Evolutionary conservation across 2,329 filamentous ascomycete species (phyloP).

Genomic region (Aspergillus aculeatus): DNA sequence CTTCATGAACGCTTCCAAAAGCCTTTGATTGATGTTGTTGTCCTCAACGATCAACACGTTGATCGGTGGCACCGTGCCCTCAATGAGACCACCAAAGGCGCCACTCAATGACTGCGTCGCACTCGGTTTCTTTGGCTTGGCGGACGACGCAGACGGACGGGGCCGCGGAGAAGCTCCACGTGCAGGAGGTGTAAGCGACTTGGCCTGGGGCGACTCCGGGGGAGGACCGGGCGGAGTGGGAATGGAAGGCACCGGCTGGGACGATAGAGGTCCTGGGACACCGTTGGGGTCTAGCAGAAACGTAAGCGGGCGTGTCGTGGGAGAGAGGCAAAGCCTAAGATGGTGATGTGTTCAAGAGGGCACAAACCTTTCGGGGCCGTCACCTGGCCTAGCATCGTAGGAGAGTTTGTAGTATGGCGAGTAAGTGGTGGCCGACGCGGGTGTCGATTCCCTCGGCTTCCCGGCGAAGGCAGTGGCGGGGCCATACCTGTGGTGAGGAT

Average conservation of each 20-base stretch:
- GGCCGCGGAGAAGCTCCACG: conserved; percentile 51
- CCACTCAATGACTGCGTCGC: conserved; percentile 31
- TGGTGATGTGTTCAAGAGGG: conserved; percentile 24
- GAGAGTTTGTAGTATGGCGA: conserved; percentile 77
- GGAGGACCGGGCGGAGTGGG: conserved; percentile 36
- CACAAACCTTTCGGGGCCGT: conserved; percentile 44
- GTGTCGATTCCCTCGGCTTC: conserved; percentile 58
- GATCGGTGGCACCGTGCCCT: conserved; percentile 86
- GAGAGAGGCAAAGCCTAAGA: background rate
- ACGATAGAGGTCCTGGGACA: conserved; percentile 27
- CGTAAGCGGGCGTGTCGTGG: conserved; percentile 6
- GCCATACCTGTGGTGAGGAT: conserved; percentile 78
- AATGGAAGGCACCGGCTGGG: conserved; percentile 28
- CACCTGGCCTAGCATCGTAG: conserved; percentile 61
- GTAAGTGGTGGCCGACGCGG: conserved; percentile 59
- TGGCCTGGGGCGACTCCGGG: conserved; percentile 39
- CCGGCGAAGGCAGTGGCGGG: conserved; percentile 78
- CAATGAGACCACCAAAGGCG: conserved; percentile 64
- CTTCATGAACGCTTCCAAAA: conserved; percentile 94
- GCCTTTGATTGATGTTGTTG: conserved; percentile 93
- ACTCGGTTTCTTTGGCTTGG: conserved; percentile 36
- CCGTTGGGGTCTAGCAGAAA: conserved; percentile 24
- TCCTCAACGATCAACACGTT: conserved; percentile 98
- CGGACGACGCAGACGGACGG: conserved; percentile 25
- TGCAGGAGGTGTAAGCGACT: conserved; percentile 35